A percentile compares a stretch with the other conserved stretches of the same genome.
phyloP scores from a whole-genome alignment of 371 early-diverging fungal genomes.

The Catenaria anguillulae region DNA sequence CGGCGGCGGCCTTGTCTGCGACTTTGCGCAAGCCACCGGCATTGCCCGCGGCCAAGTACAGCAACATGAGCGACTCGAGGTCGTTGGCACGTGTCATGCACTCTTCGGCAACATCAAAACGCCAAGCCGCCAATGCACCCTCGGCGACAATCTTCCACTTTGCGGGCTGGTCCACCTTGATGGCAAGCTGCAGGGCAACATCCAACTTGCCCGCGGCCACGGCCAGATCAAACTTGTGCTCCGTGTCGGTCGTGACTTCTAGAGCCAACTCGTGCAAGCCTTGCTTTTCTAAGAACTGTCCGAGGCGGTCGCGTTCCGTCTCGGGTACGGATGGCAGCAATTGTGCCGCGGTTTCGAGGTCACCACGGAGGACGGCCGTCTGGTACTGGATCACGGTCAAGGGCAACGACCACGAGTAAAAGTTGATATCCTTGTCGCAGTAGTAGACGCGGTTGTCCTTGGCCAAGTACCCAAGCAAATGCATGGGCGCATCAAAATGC shows the following conservation, averaged over 20 bases:
- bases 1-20: slow-evolving; percentile 54
- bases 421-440: slow-evolving; percentile 81
- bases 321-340: slow-evolving; percentile 69
- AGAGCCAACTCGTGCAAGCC: slow-evolving; percentile 54
- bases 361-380: slow-evolving; percentile 84
- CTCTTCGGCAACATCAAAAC: slow-evolving; percentile 69
- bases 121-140: slow-evolving; percentile 69
- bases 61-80: slow-evolving; percentile 65
- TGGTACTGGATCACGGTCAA: slow-evolving; percentile 88
- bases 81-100: slow-evolving; percentile 78
- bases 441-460: slow-evolving; percentile 85
- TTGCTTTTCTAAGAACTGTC: slow-evolving; percentile 87
- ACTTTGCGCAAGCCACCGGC: slow-evolving; percentile 52
- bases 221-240: slow-evolving; percentile 90
- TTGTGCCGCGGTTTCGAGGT: slow-evolving; percentile 58
- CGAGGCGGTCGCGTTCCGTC: slow-evolving; percentile 77
- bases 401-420: slow-evolving; percentile 80
- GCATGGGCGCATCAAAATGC: slow-evolving; percentile 80
- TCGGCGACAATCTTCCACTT: slow-evolving; percentile 89
- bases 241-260: slow-evolving; percentile 77
- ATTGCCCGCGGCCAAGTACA: slow-evolving; percentile 79
- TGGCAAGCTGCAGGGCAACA: slow-evolving; percentile 72
- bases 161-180: slow-evolving; percentile 54
- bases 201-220: slow-evolving; percentile 69
- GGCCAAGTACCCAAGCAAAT: slow-evolving; percentile 84